Evolutionary conservation across 208 protist genomes (phyloP).

Genomic region (Herpetomonas samuelpessoai): DNA sequence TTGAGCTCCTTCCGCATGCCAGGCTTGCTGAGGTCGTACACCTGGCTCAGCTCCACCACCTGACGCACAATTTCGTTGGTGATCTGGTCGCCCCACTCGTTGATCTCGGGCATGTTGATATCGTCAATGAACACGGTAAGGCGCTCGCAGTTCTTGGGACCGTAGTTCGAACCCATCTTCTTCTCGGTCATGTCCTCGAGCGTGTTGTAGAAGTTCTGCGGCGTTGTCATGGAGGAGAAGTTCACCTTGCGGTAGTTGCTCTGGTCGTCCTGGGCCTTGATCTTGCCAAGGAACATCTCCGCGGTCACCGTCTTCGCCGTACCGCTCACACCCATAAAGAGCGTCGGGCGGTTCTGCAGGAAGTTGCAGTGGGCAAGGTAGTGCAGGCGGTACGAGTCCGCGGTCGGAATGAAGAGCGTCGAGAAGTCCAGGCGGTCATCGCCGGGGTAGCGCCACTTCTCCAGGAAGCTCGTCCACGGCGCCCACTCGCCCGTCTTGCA

Average conservation of each 20-base stretch:
- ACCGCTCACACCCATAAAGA: conserved; percentile 93
- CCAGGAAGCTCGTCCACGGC: conserved; percentile 81
- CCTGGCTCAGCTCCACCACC: conserved; percentile 85
- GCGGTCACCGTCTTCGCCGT: conserved; percentile 96
- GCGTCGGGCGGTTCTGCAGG: conserved; percentile 75
- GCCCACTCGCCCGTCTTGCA: conserved; percentile 88
- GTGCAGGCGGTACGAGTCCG: conserved; percentile 95
- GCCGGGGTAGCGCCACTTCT: conserved; percentile 92
- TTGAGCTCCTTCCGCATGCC: conserved; percentile 94
- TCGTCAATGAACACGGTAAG: conserved; percentile 95
- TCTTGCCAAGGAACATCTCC: conserved; percentile 89
- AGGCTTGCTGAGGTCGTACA: conserved; percentile 85
- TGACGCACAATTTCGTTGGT: conserved; percentile 96
- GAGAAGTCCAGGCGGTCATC: conserved; percentile 93
- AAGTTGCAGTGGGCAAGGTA: conserved; percentile 92
- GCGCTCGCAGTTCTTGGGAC: conserved; percentile 90
- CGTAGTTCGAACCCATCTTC: conserved; percentile 93
- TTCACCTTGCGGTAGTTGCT: conserved; percentile 93
- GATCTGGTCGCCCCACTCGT: conserved; percentile 95
- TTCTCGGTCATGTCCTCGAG: conserved; percentile 95
- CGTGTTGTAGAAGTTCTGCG: conserved; percentile 91
- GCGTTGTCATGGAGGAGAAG: conserved; percentile 94
- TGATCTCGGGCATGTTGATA: conserved; percentile 96
- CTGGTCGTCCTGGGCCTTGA: conserved; percentile 71
- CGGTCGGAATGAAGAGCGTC: conserved; percentile 95